These are phyloP conservation scores for Closterium sp. DNA, from an alignment of 139 green algal species.

Conservation along the genomic window DNA sequence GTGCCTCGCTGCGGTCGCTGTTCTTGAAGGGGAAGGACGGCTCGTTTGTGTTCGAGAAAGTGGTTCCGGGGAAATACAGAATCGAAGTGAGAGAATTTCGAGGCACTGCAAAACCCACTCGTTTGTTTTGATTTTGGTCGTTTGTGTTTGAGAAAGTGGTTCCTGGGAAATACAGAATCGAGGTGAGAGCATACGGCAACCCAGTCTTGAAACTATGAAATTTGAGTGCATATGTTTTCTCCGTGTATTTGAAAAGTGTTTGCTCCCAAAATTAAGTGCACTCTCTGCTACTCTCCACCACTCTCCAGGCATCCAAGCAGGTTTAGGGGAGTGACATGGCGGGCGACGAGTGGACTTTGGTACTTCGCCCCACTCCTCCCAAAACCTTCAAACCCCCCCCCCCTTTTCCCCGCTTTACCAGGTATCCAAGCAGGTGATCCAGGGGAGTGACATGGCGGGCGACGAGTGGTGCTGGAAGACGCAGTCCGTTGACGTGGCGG, in stretches of 20 bases:
- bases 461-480: conserved; percentile 41
- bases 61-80: conserved; percentile 31
- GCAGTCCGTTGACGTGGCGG: not conserved
- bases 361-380: not conserved
- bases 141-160: not conserved
- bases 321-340: not conserved
- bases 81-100: not conserved
- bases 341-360: conserved; percentile 8
- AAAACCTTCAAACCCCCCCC: not conserved
- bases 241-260: no score
- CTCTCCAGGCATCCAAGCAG: not conserved
- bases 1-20: not conserved
- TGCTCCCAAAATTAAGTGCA: no score
- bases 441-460: not conserved
- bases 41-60: conserved; percentile 4
- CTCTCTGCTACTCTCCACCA: no score
- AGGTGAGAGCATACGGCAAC: not conserved
- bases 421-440: not conserved
- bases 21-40: conserved; percentile 12
- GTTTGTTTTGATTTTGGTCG: no score
- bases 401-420: not conserved
- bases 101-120: no score
- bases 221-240: no score
- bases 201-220: no score
- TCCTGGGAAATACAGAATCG: not conserved